Base-by-base conservation (phyloP, 2,329 filamentous ascomycete species). In the Emmonsiellopsis sp. region DNA sequence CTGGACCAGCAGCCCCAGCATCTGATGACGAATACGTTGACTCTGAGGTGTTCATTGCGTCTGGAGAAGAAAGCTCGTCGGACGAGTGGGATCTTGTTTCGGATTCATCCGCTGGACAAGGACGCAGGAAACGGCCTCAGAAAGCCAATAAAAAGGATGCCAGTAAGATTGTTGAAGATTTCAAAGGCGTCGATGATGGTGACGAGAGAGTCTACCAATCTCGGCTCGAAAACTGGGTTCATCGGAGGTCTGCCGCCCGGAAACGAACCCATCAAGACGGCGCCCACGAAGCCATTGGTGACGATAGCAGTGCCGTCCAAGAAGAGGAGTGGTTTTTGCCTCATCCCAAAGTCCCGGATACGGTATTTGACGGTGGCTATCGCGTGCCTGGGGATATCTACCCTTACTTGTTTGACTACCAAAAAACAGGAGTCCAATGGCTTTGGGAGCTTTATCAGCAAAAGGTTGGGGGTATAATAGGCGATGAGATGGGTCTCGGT, bases 401-500 rank as follows among this genome's bases (percentile, higher is more conserved):
- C 59, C 89, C 90, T 0, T 89, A 89, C 2, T 74, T 98, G 0
- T 98, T 97, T 62, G 89, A 94, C 58, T 98, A 98, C 61, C 93
- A 98, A 64, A 96, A 95, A 69, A 96, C 90, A 0, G 91, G 92
- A 3, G 90, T 98, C 3, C 87, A 95, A 65, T 98, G 93, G 93
- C 79, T 98, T 6, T 90, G 89, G 67, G 92, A 98, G 68, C 75
- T 98, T 2, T 92, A 95, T 66, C 83, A 84, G 53, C 90, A 96
- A 66, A 82, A 86, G 56, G 90, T 95, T 5, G 93, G 93, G 27
- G 93, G 93, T 2, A 97, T 98, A 52, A 81, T 98, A 40, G 93
- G 92, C 5, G 93, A 98, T 64, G 93, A 98, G 69, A 98, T 98
- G 93, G 93, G 94, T 0, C 74, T 98, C n/a, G 93, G 93, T 3